These are phyloP conservation scores for Phoenix roebelenii DNA, from an alignment of 176 grass and related monocot species.

Conservation along the genomic window DNA sequence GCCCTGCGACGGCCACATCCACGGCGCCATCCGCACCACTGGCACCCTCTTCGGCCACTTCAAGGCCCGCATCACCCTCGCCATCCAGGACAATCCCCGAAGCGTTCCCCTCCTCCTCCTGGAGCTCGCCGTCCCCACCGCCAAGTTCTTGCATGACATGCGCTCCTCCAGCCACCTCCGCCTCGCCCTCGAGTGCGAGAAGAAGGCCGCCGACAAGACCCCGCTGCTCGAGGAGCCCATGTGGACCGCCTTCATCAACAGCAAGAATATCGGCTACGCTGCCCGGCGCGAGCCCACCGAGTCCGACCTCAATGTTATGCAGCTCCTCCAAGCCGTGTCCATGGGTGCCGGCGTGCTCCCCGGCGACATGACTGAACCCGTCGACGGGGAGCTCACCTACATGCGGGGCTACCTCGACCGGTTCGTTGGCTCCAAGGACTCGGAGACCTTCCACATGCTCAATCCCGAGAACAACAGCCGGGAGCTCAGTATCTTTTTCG, in stretches of 20 bases:
- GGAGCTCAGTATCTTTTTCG: slow-evolving; percentile 83
- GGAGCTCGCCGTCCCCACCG: slow-evolving; percentile 44
- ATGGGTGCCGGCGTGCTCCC: slow-evolving; percentile 89
- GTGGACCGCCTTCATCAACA: slow-evolving; percentile 67
- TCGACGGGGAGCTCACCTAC: slow-evolving; percentile 77
- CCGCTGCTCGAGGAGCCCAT: slow-evolving; percentile 58
- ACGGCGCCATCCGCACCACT: slow-evolving; percentile 45
- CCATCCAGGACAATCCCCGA: slow-evolving; percentile 58
- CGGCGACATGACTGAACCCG: slow-evolving; percentile 38
- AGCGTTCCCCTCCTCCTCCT: slow-evolving; percentile 50
- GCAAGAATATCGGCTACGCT: slow-evolving; percentile 61
- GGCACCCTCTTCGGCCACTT: slow-evolving; percentile 76
- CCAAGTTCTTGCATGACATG: slow-evolving; percentile 86
- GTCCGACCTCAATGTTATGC: slow-evolving; percentile 58
- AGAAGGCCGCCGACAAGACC: slow-evolving; percentile 17
- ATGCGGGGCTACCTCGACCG: slow-evolving; percentile 75
- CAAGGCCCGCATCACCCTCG: slow-evolving; percentile 53
- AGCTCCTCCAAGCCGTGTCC: slow-evolving; percentile 62
- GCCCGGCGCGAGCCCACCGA: slow-evolving; percentile 49
- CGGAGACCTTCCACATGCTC: slow-evolving; percentile 91
- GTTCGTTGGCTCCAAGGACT: slow-evolving; percentile 69
- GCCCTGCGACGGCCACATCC: slow-evolving; percentile 30
- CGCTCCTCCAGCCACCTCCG: slow-evolving; percentile 53
- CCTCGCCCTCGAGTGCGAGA: slow-evolving; percentile 86
- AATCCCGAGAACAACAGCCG: slow-evolving; percentile 57